A percentile compares a stretch with the other conserved stretches of the same genome.
These are phyloP conservation scores for Colletotrichum truncatum DNA, from an alignment of 2,329 filamentous ascomycete species.

Conservation along the genomic window DNA sequence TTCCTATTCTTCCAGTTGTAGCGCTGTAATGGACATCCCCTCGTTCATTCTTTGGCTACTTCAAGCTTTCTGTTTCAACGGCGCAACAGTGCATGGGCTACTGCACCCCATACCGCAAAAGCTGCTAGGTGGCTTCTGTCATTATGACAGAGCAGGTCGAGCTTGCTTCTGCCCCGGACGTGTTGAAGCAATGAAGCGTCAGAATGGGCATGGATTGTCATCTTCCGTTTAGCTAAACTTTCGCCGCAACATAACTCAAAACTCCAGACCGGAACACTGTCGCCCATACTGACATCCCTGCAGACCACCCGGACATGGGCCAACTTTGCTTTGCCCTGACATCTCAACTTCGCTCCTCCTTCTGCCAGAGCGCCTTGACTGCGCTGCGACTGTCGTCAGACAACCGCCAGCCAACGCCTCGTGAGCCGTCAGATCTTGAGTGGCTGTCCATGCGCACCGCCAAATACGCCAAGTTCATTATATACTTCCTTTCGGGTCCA, in stretches of 20 bases:
- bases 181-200: conserved; percentile 1
- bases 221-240: conserved; percentile 1
- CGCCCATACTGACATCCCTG: neutral
- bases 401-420: neutral
- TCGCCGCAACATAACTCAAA: conserved; percentile 17
- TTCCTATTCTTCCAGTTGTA: neutral
- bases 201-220: conserved; percentile 12
- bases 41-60: neutral
- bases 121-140: conserved; percentile 5
- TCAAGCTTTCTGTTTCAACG: conserved; percentile 20
- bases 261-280: conserved; percentile 16
- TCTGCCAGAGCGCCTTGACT: conserved; percentile 9
- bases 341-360: neutral
- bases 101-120: conserved; percentile 1
- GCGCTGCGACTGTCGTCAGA: conserved; percentile 4
- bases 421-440: conserved; percentile 16
- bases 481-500: neutral
- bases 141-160: conserved; percentile 5
- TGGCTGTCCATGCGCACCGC: neutral
- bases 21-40: neutral
- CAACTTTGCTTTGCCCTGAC: conserved; percentile 4
- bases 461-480: neutral
- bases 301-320: neutral
- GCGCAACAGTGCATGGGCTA: conserved; percentile 5
- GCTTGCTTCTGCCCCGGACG: neutral